Evolutionary conservation across 371 early-diverging fungal species (phyloP), one percentile per base, ranked within the genome.

Genomic region (Haplosporangium sp.): DNA sequence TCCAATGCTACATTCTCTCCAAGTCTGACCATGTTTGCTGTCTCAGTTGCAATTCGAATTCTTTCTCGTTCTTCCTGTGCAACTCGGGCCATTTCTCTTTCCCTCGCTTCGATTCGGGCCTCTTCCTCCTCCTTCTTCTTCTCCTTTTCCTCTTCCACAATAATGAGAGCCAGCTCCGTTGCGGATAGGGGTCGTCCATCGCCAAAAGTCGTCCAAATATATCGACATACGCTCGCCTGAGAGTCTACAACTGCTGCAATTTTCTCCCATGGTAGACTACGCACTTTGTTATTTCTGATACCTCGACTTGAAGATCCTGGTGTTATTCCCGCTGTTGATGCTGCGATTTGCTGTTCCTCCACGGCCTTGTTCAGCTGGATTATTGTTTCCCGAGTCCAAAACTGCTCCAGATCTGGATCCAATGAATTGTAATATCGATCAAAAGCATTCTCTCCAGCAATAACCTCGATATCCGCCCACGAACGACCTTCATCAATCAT

Each of bases 351-450:
- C 12, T 21, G 52, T 23, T 23, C 52, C 46, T n/a, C 23, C 5
- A 48, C 62, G 18, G 51, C 10, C 18, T 11, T 52, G 23, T 62
- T 52, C 37, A 69, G 55, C 37, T 9, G 45, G 6, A 13, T n/a
- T 1, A 67, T 61, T 0, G 52, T 52, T n/a, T 62, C 38, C 20
- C 5, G 16, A 2, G 57, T 57, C 73, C 67, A 67, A 6, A 52
- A 52, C 11, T 48, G 40, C 5, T 38, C 20, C 12, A 73, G 48
- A 2, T 52, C 48, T 5, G 67, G 73, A 12, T 73, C 57, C 37
- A 73, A 51, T 13, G 62, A 20, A 13, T n/a, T 12, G 20, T 67
- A 67, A 43, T 67, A 67, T 18, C 67, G 73, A 29, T 73, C 73
- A 67, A 67, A 73, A 29, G 62, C 63, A 12, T 50, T 58, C 1